Base-by-base conservation (phyloP, 1,284 basidiomycete species). In the Pterulicium gracile region DNA sequence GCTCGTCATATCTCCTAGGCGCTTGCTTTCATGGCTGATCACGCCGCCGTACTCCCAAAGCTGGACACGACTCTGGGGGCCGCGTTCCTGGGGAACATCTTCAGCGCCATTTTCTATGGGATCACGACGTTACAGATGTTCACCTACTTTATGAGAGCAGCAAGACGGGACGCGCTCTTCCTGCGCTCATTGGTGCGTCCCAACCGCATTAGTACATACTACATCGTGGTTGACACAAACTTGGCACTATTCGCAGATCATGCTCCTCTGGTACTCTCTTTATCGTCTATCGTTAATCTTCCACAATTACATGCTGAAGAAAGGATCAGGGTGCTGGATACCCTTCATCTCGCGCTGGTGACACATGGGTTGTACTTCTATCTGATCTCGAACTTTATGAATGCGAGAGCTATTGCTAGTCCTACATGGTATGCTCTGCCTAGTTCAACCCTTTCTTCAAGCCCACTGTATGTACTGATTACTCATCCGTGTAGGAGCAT, bases 91-190 rank as follows among this genome's bases (percentile, higher is more conserved):
- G 27, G 27, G 27, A 32, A 32, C 27, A 32, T 32, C n/a, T 32
- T 32, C 10, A 32, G 27, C n/a, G 27, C 27, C 27, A 32, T 32
- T 35, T 54, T 65, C 35, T 65, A 62, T 43, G 63, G 62, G 1
- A 54, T 64, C 12, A 64, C 62, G n/a, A 61, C 57, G 24, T 53
- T 64, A 10, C 62, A 64, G 44, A 57, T 55, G 3, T 63, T 59
- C 47, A 51, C 60, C 19, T 65, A 62, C 49, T 60, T 56, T 47
- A 58, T 49, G 42, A 47, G 51, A 32, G 7, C 27, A n/a, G 27
- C 27, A 10, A 7, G 27, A 32, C 10, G n/a, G 27, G 27, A 32
- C n/a, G 10, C 7, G 7, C n/a, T 10, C n/a, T 32, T 32, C 27
- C n/a, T 32, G 27, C 27, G 27, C 10, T 32, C 27, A 32, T n/a